Base-by-base conservation (phyloP, 106 monocot genomes). In the Vanilla planifolia region DNA sequence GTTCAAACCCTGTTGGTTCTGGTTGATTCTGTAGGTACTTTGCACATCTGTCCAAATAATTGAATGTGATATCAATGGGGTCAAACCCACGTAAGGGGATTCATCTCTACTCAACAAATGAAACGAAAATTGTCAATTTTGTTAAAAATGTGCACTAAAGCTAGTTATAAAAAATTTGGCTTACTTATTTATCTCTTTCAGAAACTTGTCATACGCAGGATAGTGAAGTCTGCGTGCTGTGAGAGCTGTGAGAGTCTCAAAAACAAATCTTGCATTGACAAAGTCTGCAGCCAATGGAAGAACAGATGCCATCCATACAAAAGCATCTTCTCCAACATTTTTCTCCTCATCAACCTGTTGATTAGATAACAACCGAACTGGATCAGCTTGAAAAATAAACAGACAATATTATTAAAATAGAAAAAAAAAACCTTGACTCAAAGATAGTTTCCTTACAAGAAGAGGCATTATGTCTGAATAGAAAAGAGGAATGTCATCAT, bases 391-490 rank as follows among this genome's bases (percentile, higher is more conserved):
- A 15, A 48, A 27, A 67, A 40, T 15, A 41, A 40, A 21, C 16
- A 57, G n/a, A 66, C n/a, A n/a, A 21, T 34, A 37, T 16, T 6
- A 66, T 13, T 13, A 6, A 20, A 65, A 46, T 14, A 53, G 5
- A 25, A 30, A 53, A 27, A 15, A 9, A 28, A 52, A 3, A 52
- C 11, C 4, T 48, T 48, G 22, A 10, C 50, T 14, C 40, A 40
- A 24, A 26, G 8, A 3, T n/a, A 16, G 15, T 53, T 24, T 58
- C 60, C 85, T 78, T 76, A 95, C 94, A 46, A 95, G 85, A 29
- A 93, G 74, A 36, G 95, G 95, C 95, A 95, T 86, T 63, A 90
- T 73, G 51, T 95, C 90, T 39, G 90, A 86, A 73, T 95, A 95
- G 42, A 95, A 95, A 10, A 95, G 76, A 34, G 89, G 63, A 37